phyloP scores from a whole-genome alignment of 495 filamentous ascomycete genomes.

The Letharia columbiana region DNA sequence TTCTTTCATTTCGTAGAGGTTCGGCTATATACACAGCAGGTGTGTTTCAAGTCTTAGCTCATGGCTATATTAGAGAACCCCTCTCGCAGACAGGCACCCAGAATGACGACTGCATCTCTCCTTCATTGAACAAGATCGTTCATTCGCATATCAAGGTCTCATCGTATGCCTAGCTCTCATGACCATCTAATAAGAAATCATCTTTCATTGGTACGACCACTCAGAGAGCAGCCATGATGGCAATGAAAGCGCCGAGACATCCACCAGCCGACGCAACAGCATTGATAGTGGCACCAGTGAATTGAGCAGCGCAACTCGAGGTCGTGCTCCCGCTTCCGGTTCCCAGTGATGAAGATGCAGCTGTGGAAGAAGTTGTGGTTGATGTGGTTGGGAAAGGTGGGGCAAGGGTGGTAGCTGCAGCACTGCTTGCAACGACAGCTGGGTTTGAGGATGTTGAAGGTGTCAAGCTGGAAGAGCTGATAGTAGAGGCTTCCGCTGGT shows the following conservation, averaged over 20 bases:
- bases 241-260: conserved; percentile 9
- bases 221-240: conserved; percentile 3
- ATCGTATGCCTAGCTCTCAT: background rate
- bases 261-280: conserved; percentile 8
- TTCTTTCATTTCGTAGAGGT: background rate
- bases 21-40: background rate
- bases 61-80: background rate
- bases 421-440: conserved; percentile 3
- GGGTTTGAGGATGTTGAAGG: conserved; percentile 5
- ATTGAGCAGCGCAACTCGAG: conserved; percentile 8
- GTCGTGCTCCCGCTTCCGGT: background rate
- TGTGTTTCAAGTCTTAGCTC: background rate
- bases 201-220: background rate
- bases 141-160: background rate
- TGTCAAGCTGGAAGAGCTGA: conserved; percentile 10
- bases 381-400: conserved; percentile 9
- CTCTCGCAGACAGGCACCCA: background rate
- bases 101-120: background rate
- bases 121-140: background rate
- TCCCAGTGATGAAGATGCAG: background rate
- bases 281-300: conserved; percentile 16
- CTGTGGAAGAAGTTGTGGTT: conserved; percentile 8
- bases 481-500: conserved; percentile 8
- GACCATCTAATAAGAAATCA: background rate
- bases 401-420: conserved; percentile 7